Evolutionary conservation across 768 basidiomycete genomes (phyloP).

Genomic region (Amanita subjunquillea): DNA sequence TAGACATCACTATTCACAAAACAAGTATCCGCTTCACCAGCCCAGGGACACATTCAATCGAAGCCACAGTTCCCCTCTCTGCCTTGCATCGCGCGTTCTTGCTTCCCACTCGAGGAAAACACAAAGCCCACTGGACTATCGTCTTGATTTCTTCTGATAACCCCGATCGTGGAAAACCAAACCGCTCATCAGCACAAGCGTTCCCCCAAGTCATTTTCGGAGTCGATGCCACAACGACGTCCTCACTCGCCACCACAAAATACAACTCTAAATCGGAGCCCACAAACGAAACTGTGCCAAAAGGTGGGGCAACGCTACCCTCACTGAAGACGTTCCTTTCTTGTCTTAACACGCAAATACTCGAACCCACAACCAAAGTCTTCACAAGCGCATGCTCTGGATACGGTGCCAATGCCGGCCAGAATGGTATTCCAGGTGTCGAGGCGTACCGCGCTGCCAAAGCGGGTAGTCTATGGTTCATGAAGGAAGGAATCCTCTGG

Average conservation of each 20-base stretch:
- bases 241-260: conserved; percentile 33
- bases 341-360: conserved; percentile 27
- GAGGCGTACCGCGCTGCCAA: conserved; percentile 69
- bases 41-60: conserved; percentile 35
- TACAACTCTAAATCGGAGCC: conserved; percentile 21
- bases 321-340: conserved; percentile 42
- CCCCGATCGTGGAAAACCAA: conserved; percentile 30
- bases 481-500: conserved; percentile 57
- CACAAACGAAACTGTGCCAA: conserved; percentile 22
- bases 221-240: conserved; percentile 44
- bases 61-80: conserved; percentile 40
- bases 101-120: conserved; percentile 65
- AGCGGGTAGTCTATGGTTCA: conserved; percentile 63
- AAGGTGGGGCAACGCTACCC: conserved; percentile 44
- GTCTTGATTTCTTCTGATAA: conserved; percentile 50
- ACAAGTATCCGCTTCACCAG: conserved; percentile 42
- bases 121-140: conserved; percentile 64
- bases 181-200: conserved; percentile 19
- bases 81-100: conserved; percentile 53
- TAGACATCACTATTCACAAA: conserved; percentile 50
- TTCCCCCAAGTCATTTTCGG: conserved; percentile 61
- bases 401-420: conserved; percentile 23
- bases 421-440: conserved; percentile 46
- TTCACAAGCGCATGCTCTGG: conserved; percentile 48
- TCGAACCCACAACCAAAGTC: conserved; percentile 37